These are phyloP conservation scores for Phytophthora podocarpi DNA, from an alignment of 352 stramenopile species.

Conservation along the genomic window DNA sequence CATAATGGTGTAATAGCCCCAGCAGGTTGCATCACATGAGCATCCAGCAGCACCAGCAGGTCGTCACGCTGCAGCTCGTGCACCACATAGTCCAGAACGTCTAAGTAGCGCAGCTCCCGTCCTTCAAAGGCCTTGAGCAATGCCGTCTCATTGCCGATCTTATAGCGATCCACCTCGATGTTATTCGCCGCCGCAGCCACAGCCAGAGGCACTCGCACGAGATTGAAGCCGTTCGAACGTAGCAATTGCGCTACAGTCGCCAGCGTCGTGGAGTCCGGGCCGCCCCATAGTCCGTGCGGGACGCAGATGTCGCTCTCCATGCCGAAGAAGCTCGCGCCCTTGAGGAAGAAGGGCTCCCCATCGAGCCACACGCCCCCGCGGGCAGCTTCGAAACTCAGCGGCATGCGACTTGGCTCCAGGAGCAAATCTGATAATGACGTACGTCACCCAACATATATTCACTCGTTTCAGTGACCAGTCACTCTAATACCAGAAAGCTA, in stretches of 20 bases:
- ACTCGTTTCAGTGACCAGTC: neutral
- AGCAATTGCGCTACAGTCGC: conserved; percentile 42
- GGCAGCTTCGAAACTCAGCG: conserved; percentile 38
- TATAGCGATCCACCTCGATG: conserved; percentile 35
- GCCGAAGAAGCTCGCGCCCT: conserved; percentile 66
- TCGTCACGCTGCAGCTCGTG: conserved; percentile 31
- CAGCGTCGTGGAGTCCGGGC: conserved; percentile 53
- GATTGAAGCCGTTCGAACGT: conserved; percentile 50
- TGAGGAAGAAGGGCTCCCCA: conserved; percentile 45
- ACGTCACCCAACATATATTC: neutral
- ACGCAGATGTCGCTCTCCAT: conserved; percentile 69
- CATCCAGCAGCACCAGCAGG: conserved; percentile 56
- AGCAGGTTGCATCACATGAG: conserved; percentile 49
- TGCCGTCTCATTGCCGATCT: conserved; percentile 49
- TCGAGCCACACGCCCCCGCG: conserved; percentile 44
- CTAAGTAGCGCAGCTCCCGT: conserved; percentile 46
- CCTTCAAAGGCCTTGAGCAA: conserved; percentile 36
- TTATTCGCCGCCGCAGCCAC: conserved; percentile 52
- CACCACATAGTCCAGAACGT: conserved; percentile 59
- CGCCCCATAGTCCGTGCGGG: conserved; percentile 65
- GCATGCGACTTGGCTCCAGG: neutral
- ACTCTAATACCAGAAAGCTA: conserved; percentile 8
- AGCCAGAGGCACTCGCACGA: conserved; percentile 55
- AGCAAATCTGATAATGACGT: conserved; percentile 21
- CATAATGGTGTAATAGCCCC: conserved; percentile 47